Percentiles rank a stretch among this genome's conserved stretches.
phyloP scores from a whole-genome alignment of 2,329 filamentous ascomycete genomes.

The Pseudogymnoascus verrucosus region DNA sequence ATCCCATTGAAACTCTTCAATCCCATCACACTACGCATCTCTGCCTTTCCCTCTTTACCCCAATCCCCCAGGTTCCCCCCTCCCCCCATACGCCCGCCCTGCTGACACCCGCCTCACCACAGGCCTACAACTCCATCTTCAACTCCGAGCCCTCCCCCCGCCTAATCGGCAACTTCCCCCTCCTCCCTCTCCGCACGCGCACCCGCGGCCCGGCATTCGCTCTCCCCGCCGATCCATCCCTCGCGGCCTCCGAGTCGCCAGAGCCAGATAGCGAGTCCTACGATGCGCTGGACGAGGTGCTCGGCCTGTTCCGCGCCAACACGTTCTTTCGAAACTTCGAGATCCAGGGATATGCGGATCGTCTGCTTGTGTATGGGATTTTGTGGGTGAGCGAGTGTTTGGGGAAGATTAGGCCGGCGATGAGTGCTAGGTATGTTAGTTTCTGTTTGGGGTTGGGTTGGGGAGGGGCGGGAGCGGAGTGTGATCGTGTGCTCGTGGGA shows the following conservation, averaged over 20 bases:
- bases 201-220: slow-evolving; percentile 92
- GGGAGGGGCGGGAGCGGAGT: background rate
- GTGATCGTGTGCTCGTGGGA: background rate
- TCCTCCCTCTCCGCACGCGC: slow-evolving; percentile 88
- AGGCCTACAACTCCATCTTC: slow-evolving; percentile 99
- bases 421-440: slow-evolving; percentile 50
- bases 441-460: background rate
- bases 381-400: slow-evolving; percentile 89
- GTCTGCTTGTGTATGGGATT: slow-evolving; percentile 93
- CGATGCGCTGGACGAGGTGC: slow-evolving; percentile 90
- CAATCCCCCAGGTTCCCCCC: background rate
- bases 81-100: background rate
- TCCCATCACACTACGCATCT: background rate
- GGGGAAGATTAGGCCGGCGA: slow-evolving; percentile 72
- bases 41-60: background rate
- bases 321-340: slow-evolving; percentile 99
- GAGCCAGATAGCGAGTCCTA: slow-evolving; percentile 89
- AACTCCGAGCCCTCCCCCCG: slow-evolving; percentile 64
- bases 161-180: slow-evolving; percentile 79
- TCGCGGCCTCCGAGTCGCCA: slow-evolving; percentile 43
- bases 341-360: slow-evolving; percentile 91
- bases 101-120: slow-evolving; percentile 10
- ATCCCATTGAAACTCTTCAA: background rate
- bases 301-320: slow-evolving; percentile 91
- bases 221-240: slow-evolving; percentile 46